Evolutionary conservation across 2,329 filamentous ascomycete genomes (phyloP), one percentile per base, ranked within the genome.

Genomic region (Fusarium sp.): DNA sequence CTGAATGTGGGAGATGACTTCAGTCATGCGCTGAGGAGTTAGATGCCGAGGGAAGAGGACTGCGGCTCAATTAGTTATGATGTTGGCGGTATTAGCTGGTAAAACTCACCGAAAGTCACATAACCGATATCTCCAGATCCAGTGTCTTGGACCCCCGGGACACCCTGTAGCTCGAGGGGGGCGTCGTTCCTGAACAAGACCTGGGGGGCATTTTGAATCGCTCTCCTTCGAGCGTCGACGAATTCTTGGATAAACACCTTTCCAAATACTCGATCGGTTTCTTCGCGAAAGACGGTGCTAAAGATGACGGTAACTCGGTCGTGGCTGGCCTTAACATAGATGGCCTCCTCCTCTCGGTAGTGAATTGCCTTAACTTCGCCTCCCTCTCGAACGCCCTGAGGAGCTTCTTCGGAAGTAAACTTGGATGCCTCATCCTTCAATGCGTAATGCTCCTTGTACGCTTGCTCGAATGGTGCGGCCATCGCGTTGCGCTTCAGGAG

Each of bases 201-300:
- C 83, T 99, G 96, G 2, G 96, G 96, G 22, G 97, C 96, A 82
- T 99, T 99, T 84, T 99, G 97, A 72, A 99, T 97, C 25, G 95
- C 95, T 84, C 96, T 91, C 81, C 95, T 90, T 82, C 96, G 89
- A 13, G 97, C 96, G 84, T 99, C 96, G 63, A 98, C 97, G 75
- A 99, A 99, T 83, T 99, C 96, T 85, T 98, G 95, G 76, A 99
- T 90, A 81, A 99, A 99, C 18, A 99, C 94, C 85, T 98, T 98
- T 76, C 96, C 96, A 79, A 97, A 99, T 64, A 99, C 94, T 70
- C 95, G 89, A 81, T 99, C 96, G 60, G 97, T 99, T 85, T 99
- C 97, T 81, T 99, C 97, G 64, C 94, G 89, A 88, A 99, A 99
- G 57, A 98, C 90, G 45, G 96, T 99, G 84, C 94, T 97, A 88